These are phyloP conservation scores for Sarcodon aspratus DNA, from an alignment of 768 basidiomycete species.

Conservation along the genomic window DNA sequence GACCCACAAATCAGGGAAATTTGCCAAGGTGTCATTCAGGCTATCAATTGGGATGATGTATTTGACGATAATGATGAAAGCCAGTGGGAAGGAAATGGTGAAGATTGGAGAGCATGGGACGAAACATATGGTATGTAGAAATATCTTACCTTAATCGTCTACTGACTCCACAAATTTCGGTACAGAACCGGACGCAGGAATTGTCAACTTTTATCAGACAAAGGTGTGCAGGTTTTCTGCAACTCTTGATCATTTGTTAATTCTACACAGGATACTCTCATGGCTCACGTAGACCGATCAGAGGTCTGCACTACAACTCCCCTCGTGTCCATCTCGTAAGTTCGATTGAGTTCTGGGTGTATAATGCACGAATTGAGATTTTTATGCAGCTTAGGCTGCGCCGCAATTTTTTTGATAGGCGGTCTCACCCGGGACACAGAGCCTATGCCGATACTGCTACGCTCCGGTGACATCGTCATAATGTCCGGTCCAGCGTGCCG, in stretches of 20 bases:
- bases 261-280: conserved; percentile 66
- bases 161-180: conserved; percentile 1
- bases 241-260: neutral
- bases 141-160: neutral
- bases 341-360: neutral
- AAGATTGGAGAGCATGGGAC: conserved; percentile 66
- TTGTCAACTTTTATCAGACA: conserved; percentile 90
- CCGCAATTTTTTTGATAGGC: conserved; percentile 85
- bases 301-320: conserved; percentile 90
- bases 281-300: conserved; percentile 96
- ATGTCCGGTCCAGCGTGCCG: conserved; percentile 87
- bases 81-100: conserved; percentile 25
- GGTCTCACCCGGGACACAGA: conserved; percentile 64
- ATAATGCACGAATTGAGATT: neutral
- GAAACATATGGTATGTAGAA: conserved; percentile 61
- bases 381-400: conserved; percentile 64
- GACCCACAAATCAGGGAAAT: conserved; percentile 40
- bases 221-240: conserved; percentile 28
- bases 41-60: conserved; percentile 62
- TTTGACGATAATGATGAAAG: conserved; percentile 24
- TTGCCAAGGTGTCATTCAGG: conserved; percentile 50
- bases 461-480: conserved; percentile 85
- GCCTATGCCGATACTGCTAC: conserved; percentile 74
- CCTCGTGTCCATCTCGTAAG: conserved; percentile 88
- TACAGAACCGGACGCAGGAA: conserved; percentile 89